These are phyloP conservation scores for Sphaerobolus stellatus DNA, from an alignment of 1,284 basidiomycete genomes.

Conservation along the genomic window DNA sequence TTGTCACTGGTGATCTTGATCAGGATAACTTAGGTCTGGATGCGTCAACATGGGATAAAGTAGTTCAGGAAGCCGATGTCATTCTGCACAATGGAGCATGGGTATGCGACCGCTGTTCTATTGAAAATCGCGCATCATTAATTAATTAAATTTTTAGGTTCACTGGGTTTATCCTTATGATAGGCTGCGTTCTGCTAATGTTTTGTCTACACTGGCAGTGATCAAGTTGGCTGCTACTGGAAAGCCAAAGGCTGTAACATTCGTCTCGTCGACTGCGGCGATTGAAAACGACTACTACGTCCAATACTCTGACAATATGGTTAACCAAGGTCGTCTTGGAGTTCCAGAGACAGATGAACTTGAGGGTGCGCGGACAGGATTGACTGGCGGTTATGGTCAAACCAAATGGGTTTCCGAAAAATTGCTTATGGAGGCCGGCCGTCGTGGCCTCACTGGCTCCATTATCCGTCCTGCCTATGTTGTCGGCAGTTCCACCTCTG, in stretches of 20 bases:
- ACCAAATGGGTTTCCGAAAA: conserved; percentile 99
- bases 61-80: conserved; percentile 78
- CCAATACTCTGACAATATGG: conserved; percentile 74
- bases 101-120: conserved; percentile 46
- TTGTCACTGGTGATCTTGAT: conserved; percentile 87
- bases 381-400: conserved; percentile 96
- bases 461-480: conserved; percentile 96
- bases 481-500: conserved; percentile 87
- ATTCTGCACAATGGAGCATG: conserved; percentile 96
- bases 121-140: not conserved
- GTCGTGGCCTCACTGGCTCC: conserved; percentile 82
- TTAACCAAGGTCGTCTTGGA: conserved; percentile 54
- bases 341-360: conserved; percentile 89
- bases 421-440: conserved; percentile 87
- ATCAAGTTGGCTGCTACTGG: conserved; percentile 76
- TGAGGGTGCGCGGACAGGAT: conserved; percentile 75
- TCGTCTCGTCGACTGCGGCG: conserved; percentile 93
- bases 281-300: conserved; percentile 93
- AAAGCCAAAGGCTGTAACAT: conserved; percentile 83
- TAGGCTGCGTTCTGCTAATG: conserved; percentile 89
- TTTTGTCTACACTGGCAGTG: conserved; percentile 83
- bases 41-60: conserved; percentile 61
- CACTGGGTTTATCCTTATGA: conserved; percentile 99
- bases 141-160: conserved; percentile 51
- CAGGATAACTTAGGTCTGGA: conserved; percentile 76